phyloP scores from a whole-genome alignment of 1,284 basidiomycete genomes.

The Leccinum variabile region DNA sequence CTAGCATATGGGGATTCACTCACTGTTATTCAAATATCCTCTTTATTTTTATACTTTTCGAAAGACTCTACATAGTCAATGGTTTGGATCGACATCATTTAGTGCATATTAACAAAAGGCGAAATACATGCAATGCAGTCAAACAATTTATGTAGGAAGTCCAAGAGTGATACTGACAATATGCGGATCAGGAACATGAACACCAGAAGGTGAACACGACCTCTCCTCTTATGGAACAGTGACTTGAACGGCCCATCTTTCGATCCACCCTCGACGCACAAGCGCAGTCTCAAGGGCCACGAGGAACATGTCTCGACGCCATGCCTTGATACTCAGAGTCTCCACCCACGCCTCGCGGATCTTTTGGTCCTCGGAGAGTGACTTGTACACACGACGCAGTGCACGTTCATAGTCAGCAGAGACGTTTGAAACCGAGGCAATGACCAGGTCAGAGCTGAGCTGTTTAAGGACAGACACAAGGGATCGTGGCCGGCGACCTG shows the following conservation, averaged over 20 bases:
- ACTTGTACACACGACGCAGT: constrained; percentile 28
- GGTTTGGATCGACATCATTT: neutral
- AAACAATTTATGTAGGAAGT: neutral
- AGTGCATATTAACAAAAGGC: neutral
- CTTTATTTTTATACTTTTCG: neutral
- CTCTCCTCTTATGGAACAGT: constrained; percentile 16
- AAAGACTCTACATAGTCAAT: neutral
- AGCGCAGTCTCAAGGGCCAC: constrained; percentile 55
- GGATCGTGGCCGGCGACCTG: constrained; percentile 23
- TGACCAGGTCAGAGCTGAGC: constrained; percentile 36
- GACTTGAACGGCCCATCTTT: constrained; percentile 39
- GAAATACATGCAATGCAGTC: neutral
- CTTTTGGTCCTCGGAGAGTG: constrained; percentile 31
- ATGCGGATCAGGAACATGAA: neutral
- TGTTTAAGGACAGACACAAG: constrained; percentile 26
- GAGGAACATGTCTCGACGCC: constrained; percentile 50
- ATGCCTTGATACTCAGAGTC: constrained; percentile 39
- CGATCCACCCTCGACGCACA: constrained; percentile 39
- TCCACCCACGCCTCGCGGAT: constrained; percentile 34
- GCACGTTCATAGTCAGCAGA: constrained; percentile 40
- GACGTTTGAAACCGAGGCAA: constrained; percentile 44
- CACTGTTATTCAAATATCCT: neutral
- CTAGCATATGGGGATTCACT: neutral
- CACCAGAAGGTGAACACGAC: neutral
- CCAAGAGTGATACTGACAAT: neutral